These are phyloP conservation scores for Grosmannia penicillata DNA, from an alignment of 2,329 filamentous ascomycete species.

Conservation along the genomic window DNA sequence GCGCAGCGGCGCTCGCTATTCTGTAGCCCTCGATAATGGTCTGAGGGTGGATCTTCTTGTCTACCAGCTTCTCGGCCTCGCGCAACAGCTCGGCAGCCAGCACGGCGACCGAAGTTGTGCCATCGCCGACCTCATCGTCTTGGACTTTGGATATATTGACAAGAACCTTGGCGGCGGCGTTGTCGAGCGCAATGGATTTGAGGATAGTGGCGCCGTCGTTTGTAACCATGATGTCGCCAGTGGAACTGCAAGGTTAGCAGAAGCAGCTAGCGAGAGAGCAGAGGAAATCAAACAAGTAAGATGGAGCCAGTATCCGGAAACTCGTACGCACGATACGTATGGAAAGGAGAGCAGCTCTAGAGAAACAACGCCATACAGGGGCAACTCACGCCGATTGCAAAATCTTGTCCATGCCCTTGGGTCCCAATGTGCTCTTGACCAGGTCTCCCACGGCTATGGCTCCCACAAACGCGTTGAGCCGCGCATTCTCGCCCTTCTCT, in stretches of 20 bases:
- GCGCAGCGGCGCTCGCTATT: conserved; percentile 83
- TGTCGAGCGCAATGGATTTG: conserved; percentile 96
- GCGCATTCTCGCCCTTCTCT: conserved; percentile 98
- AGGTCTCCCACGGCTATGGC: conserved; percentile 95
- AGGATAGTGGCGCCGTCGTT: conserved; percentile 98
- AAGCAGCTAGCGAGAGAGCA: no score
- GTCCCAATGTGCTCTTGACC: conserved; percentile 92
- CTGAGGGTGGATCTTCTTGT: conserved; percentile 97
- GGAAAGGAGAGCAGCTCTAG: no score
- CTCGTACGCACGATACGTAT: no score
- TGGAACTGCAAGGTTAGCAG: conserved; percentile 45
- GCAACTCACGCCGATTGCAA: conserved; percentile 67
- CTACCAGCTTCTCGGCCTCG: conserved; percentile 92
- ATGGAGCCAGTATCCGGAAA: no score
- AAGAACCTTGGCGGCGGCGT: conserved; percentile 92
- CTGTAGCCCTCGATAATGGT: conserved; percentile 98
- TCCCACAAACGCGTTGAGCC: conserved; percentile 93
- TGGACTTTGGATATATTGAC: conserved; percentile 99
- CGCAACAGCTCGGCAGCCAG: conserved; percentile 87
- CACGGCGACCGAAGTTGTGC: conserved; percentile 94
- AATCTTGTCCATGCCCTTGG: conserved; percentile 99
- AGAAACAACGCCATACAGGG: no score
- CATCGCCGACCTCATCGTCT: conserved; percentile 96
- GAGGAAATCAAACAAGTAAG: no score
- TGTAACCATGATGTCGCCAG: conserved; percentile 93